phyloP scores from a whole-genome alignment of 2,329 filamentous ascomycete genomes.

The Pezicula radicicola region DNA sequence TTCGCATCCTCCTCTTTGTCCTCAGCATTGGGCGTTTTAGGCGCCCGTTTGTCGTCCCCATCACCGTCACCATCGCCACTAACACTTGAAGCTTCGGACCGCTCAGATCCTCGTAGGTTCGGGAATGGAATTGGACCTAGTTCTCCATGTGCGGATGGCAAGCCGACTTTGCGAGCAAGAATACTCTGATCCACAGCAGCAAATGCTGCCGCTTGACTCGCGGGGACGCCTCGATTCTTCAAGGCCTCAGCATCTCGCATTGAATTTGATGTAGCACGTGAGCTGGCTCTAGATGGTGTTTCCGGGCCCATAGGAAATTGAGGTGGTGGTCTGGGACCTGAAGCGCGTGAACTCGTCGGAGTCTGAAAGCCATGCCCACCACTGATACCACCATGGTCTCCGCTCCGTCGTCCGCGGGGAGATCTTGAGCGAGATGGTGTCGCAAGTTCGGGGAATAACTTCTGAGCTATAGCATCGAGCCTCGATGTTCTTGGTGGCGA shows the following conservation, averaged over 20 bases:
- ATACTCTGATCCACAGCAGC: conserved; percentile 63
- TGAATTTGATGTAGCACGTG: conserved; percentile 21
- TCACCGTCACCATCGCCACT: conserved; percentile 7
- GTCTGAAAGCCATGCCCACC: conserved; percentile 20
- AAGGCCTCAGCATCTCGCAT: conserved; percentile 10
- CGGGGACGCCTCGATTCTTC: conserved; percentile 13
- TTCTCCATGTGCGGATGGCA: conserved; percentile 35
- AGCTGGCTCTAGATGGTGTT: conserved; percentile 18
- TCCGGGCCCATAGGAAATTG: conserved; percentile 21
- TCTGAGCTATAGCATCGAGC: conserved; percentile 60
- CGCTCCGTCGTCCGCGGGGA: conserved; percentile 25
- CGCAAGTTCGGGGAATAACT: conserved; percentile 51
- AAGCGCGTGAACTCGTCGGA: conserved; percentile 15
- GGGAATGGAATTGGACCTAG: conserved; percentile 46
- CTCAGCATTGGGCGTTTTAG: conserved; percentile 21
- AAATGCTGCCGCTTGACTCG: conserved; percentile 55
- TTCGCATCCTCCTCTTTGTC: conserved; percentile 25
- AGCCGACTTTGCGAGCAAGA: conserved; percentile 49
- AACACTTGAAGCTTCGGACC: conserved; percentile 11
- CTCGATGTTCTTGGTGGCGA: conserved; percentile 53
- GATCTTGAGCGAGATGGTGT: conserved; percentile 27
- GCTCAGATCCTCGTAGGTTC: conserved; percentile 28
- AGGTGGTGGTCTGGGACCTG: conserved; percentile 11
- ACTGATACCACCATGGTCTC: conserved; percentile 19
- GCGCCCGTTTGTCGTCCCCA: conserved; percentile 10